These are phyloP conservation scores for Penicillium waksmanii DNA, from an alignment of 495 filamentous ascomycete species.

Conservation along the genomic window DNA sequence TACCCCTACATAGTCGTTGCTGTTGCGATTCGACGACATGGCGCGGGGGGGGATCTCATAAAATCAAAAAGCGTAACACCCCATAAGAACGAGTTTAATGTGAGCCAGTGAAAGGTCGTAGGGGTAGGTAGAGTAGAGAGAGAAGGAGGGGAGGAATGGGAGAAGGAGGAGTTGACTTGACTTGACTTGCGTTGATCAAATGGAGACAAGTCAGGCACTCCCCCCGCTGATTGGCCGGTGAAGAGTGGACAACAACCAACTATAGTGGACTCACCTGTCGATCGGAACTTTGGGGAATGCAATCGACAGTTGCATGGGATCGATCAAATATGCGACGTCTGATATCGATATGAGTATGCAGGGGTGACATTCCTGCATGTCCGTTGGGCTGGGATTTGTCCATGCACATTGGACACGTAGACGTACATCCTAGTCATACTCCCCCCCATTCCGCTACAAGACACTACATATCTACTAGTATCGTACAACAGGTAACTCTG, in stretches of 20 bases:
- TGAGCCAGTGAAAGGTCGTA: too few species aligned
- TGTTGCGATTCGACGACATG: constrained; percentile 47
- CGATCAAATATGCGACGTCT: background rate
- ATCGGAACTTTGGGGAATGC: constrained; percentile 23
- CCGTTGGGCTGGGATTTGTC: background rate
- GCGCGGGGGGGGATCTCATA: constrained; percentile 18
- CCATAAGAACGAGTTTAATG: constrained; percentile 22
- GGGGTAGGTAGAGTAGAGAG: constrained; percentile 5
- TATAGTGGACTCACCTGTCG: constrained; percentile 17
- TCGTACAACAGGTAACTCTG: background rate
- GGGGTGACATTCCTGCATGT: constrained; percentile 6
- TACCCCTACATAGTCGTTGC: constrained; percentile 56
- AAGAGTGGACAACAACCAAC: background rate
- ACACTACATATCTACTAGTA: background rate
- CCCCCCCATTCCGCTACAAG: constrained; percentile 1
- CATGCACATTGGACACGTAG: background rate
- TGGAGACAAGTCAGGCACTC: constrained; percentile 26
- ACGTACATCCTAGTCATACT: background rate
- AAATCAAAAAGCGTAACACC: constrained; percentile 27
- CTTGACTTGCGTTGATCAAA: constrained; percentile 21
- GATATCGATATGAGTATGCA: background rate
- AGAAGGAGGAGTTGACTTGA: constrained; percentile 13
- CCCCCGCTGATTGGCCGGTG: constrained; percentile 25
- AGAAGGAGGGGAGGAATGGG: constrained; percentile 10
- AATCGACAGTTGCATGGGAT: constrained; percentile 1